These are phyloP conservation scores for Kwoniella shandongensis DNA, from an alignment of 768 basidiomycete genomes.

Conservation along the genomic window DNA sequence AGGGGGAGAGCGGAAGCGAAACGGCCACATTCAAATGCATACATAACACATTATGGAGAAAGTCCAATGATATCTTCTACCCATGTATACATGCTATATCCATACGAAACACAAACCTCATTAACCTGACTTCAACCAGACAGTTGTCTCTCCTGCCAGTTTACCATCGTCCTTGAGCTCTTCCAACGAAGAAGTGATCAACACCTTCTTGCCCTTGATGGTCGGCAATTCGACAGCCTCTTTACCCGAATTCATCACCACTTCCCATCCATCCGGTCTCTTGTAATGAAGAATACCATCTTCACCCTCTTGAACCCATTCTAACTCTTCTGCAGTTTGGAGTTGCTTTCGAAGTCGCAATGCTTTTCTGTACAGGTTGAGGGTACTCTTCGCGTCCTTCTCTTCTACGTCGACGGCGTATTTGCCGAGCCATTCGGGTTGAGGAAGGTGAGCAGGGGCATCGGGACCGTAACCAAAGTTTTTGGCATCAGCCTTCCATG, in stretches of 20 bases:
- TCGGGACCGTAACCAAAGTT: slow-evolving; percentile 34
- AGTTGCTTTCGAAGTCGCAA: slow-evolving; percentile 24
- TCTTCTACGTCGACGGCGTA: slow-evolving; percentile 28
- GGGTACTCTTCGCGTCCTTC: slow-evolving; percentile 18
- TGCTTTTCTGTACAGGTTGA: slow-evolving; percentile 34
- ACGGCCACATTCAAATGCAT: too few species aligned
- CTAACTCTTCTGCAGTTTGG: slow-evolving; percentile 28
- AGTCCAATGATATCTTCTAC: too few species aligned
- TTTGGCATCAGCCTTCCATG: slow-evolving; percentile 22
- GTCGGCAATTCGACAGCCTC: slow-evolving; percentile 23
- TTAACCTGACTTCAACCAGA: slow-evolving; percentile 7
- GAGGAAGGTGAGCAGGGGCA: slow-evolving; percentile 34
- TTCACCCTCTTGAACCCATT: slow-evolving; percentile 27
- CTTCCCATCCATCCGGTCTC: slow-evolving; percentile 32
- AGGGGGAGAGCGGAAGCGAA: too few species aligned
- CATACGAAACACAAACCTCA: too few species aligned
- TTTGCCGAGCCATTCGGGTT: slow-evolving; percentile 30
- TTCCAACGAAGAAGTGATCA: slow-evolving; percentile 4
- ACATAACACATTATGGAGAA: too few species aligned
- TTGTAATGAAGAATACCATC: slow-evolving; percentile 30
- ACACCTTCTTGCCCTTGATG: slow-evolving; percentile 5
- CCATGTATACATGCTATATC: too few species aligned
- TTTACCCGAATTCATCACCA: slow-evolving; percentile 32
- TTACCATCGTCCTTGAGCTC: slow-evolving; percentile 2
- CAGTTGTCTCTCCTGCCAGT: slow-evolving; percentile 17